Conservation (phyloP, 1,139 yeast genomes). For the Debaryomycetaceae sp. region DNA sequence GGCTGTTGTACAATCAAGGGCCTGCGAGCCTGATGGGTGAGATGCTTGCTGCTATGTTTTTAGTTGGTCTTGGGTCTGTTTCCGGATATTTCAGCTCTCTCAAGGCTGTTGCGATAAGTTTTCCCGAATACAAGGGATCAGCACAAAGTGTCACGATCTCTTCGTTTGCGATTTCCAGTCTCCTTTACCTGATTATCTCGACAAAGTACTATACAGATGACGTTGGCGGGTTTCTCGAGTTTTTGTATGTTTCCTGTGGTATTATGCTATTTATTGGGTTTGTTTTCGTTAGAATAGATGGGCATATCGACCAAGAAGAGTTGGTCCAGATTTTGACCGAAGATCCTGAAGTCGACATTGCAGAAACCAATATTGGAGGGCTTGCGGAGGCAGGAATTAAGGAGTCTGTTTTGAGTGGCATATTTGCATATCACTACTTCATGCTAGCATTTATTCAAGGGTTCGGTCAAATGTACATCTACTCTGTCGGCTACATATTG, state of each 20-base stretch:
- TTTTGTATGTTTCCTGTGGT: conserved; percentile 23
- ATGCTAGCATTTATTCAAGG: conserved; percentile 37
- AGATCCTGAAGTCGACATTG: conserved; percentile 3
- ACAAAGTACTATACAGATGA: conserved; percentile 20
- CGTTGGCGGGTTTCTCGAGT: conserved; percentile 20
- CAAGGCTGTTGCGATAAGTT: conserved; percentile 32
- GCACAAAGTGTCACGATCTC: conserved; percentile 39
- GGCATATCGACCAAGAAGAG: conserved; percentile 17
- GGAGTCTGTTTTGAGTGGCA: conserved; percentile 20
- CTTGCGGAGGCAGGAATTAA: conserved; percentile 15
- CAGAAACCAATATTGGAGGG: conserved; percentile 3
- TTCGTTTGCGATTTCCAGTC: conserved; percentile 35
- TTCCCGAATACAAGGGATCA: conserved; percentile 29
- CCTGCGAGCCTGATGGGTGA: conserved; percentile 11
- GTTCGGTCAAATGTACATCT: conserved; percentile 43
- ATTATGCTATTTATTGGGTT: conserved; percentile 26
- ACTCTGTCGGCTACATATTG: conserved; percentile 49
- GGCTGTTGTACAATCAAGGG: conserved; percentile 18
- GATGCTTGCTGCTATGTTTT: conserved; percentile 27
- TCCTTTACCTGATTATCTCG: conserved; percentile 23
- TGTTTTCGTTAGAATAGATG: conserved; percentile 28
- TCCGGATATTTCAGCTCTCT: conserved; percentile 33
- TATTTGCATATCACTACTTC: conserved; percentile 45
- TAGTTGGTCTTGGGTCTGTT: conserved; percentile 32
- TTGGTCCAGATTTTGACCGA: conserved; percentile 1